Percentiles rank a stretch among this genome's conserved stretches.
These are phyloP conservation scores for Phytopythium cucurbitacearum DNA, from an alignment of 352 stramenopile species.

Conservation along the genomic window DNA sequence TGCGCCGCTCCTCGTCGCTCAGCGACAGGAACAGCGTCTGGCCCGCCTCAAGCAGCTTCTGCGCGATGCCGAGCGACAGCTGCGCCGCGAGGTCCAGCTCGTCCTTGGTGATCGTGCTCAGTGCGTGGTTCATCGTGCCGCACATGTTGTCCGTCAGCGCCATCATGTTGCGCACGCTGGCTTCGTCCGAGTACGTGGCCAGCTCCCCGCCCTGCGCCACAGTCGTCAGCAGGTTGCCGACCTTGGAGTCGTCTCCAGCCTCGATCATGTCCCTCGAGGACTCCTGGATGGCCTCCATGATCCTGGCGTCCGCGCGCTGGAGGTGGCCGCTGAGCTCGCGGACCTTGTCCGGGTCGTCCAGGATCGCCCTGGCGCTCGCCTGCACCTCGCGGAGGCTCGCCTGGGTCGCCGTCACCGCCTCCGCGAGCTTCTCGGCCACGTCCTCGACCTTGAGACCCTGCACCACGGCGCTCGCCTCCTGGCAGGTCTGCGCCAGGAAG, in stretches of 20 bases:
- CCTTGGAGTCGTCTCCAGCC: not conserved
- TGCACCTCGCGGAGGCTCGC: constrained; percentile 59
- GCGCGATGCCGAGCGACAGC: constrained; percentile 66
- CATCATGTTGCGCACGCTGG: constrained; percentile 75
- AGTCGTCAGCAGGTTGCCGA: constrained; percentile 9
- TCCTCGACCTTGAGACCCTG: constrained; percentile 49
- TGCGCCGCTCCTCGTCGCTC: constrained; percentile 51
- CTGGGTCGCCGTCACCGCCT: constrained; percentile 55
- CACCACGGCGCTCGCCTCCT: constrained; percentile 49
- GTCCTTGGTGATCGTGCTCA: constrained; percentile 71
- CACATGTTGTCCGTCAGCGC: constrained; percentile 72
- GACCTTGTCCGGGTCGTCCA: constrained; percentile 64
- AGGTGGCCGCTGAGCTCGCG: constrained; percentile 50
- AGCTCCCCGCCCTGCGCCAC: constrained; percentile 8
- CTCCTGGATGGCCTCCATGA: constrained; percentile 38
- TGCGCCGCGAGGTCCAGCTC: constrained; percentile 64
- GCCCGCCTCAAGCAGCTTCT: constrained; percentile 65
- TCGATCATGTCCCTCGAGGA: constrained; percentile 20
- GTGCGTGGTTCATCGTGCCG: constrained; percentile 60
- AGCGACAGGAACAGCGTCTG: constrained; percentile 70
- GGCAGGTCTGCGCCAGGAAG: constrained; percentile 58
- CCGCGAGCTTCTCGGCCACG: constrained; percentile 42
- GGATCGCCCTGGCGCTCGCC: constrained; percentile 45
- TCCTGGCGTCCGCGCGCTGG: constrained; percentile 33
- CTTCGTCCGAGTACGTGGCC: constrained; percentile 32